Percentiles rank a stretch among this genome's conserved stretches.
These are phyloP conservation scores for Candida oleophila DNA, from an alignment of 805 yeast genomes.

Conservation along the genomic window DNA sequence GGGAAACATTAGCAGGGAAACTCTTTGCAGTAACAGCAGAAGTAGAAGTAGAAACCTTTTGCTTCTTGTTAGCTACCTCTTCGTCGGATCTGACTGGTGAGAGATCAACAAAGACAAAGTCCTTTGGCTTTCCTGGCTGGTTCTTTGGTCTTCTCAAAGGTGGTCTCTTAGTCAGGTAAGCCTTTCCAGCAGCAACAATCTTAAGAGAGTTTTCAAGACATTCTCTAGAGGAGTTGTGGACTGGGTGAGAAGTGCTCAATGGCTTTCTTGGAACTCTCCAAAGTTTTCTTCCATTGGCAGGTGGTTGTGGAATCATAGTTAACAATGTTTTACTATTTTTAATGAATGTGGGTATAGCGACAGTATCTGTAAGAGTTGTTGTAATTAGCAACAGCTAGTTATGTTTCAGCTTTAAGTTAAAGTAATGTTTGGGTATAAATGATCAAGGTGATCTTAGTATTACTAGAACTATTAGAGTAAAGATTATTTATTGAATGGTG, in stretches of 20 bases:
- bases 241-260: conserved; percentile 12
- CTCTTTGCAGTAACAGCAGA: conserved; percentile 4
- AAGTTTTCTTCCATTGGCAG: conserved; percentile 44
- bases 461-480: not conserved
- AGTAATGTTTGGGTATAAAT: conserved; percentile 1
- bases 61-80: conserved; percentile 11
- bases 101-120: conserved; percentile 45
- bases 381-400: not conserved
- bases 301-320: conserved; percentile 28
- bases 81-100: conserved; percentile 37
- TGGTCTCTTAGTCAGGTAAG: conserved; percentile 34
- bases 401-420: not conserved
- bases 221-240: conserved; percentile 16
- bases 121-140: conserved; percentile 45
- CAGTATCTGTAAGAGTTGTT: not conserved
- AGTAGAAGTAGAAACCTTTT: conserved; percentile 8
- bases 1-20: conserved; percentile 6
- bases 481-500: not conserved
- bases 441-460: not conserved
- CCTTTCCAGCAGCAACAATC: conserved; percentile 39
- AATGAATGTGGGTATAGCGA: not conserved
- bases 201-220: conserved; percentile 44
- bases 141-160: conserved; percentile 44
- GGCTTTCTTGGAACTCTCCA: conserved; percentile 43
- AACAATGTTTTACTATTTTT: not conserved